Evolutionary conservation across 305 asterid species (phyloP).

Genomic region (Ruellia speciosa): DNA sequence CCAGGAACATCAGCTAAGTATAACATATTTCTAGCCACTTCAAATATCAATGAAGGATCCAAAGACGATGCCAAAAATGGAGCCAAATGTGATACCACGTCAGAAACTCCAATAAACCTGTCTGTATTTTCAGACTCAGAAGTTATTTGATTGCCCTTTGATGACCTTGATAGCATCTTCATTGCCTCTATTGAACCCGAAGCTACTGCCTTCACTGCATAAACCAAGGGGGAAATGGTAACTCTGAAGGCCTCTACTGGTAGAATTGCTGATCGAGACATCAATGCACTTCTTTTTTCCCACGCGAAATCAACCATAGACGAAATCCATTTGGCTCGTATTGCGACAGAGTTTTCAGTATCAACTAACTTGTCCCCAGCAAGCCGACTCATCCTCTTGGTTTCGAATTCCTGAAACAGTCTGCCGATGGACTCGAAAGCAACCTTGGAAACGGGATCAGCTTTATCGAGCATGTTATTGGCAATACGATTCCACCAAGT

Average conservation of each 20-base stretch:
- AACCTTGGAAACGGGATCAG: conserved; percentile 74
- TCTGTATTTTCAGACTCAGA: conserved; percentile 48
- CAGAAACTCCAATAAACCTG: conserved; percentile 83
- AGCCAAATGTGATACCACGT: conserved; percentile 86
- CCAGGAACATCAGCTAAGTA: conserved; percentile 98
- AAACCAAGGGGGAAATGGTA: conserved; percentile 66
- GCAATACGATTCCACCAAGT: conserved; percentile 89
- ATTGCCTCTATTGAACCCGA: conserved; percentile 75
- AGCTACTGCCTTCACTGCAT: conserved; percentile 79
- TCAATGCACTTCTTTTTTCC: conserved; percentile 66
- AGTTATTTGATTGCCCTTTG: conserved; percentile 27
- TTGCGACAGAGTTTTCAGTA: conserved; percentile 89
- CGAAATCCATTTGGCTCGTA: conserved; percentile 80
- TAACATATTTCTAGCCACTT: conserved; percentile 88
- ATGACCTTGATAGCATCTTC: conserved; percentile 67
- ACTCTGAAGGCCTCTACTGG: conserved; percentile 88
- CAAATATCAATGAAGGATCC: conserved; percentile 87
- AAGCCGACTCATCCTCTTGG: conserved; percentile 84
- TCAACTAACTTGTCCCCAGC: conserved; percentile 92
- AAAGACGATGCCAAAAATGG: conserved; percentile 78
- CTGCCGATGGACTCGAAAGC: conserved; percentile 86
- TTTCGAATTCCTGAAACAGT: conserved; percentile 82
- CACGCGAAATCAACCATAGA: conserved; percentile 85
- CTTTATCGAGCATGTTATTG: conserved; percentile 73
- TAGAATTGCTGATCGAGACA: conserved; percentile 67